These are phyloP conservation scores for Hypoxylon sp. DNA, from an alignment of 2,329 filamentous ascomycete species.

Conservation along the genomic window DNA sequence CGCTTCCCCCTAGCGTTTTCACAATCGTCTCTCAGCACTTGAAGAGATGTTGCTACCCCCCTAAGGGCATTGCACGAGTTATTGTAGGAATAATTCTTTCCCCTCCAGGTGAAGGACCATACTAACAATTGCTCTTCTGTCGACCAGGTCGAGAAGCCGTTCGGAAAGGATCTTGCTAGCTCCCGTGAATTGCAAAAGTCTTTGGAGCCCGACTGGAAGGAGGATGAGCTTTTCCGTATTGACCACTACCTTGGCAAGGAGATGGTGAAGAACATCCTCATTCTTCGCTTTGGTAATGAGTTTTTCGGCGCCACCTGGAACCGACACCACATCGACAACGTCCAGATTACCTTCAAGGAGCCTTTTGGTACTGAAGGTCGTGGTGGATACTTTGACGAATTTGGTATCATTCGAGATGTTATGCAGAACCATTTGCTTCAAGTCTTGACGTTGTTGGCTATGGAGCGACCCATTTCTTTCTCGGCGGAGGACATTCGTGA, in stretches of 20 bases:
- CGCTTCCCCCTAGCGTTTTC: conserved; percentile 95
- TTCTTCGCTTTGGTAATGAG: conserved; percentile 96
- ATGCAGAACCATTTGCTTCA: conserved; percentile 99
- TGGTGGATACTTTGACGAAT: conserved; percentile 99
- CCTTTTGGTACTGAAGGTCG: conserved; percentile 98
- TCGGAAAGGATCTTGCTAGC: conserved; percentile 94
- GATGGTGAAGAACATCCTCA: conserved; percentile 99
- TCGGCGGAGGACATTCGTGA: conserved; percentile 98
- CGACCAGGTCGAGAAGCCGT: conserved; percentile 99
- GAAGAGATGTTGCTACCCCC: conserved; percentile 96
- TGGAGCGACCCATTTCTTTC: conserved; percentile 99
- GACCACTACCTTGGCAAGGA: conserved; percentile 99
- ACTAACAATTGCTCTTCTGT: too few species aligned
- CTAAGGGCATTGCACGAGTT: conserved; percentile 87
- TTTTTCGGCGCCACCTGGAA: conserved; percentile 99
- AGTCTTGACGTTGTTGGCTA: conserved; percentile 92
- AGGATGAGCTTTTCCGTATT: conserved; percentile 98
- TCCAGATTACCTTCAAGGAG: conserved; percentile 99
- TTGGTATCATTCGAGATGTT: conserved; percentile 98
- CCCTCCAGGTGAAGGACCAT: too few species aligned
- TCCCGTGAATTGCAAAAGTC: conserved; percentile 95
- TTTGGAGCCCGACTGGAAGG: conserved; percentile 96
- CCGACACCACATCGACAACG: conserved; percentile 98
- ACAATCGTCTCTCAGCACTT: conserved; percentile 96
- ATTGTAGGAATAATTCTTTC: conserved; percentile 73